Conservation (phyloP, 495 filamentous ascomycete species). For the Podospora pseudocomata region DNA sequence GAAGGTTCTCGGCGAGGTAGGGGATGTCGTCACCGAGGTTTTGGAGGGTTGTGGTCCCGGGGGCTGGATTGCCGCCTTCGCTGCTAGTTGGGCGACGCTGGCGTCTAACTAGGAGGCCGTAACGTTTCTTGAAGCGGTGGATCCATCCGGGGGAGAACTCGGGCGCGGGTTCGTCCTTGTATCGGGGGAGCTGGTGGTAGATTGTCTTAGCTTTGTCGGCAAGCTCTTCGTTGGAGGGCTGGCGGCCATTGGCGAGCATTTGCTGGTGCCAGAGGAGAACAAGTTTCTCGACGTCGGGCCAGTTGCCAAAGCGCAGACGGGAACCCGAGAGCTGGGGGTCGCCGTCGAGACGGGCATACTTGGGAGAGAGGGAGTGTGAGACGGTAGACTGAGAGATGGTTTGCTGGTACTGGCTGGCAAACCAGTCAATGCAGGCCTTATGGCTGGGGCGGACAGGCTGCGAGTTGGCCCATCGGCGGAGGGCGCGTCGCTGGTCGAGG, state of each 20-base stretch:
- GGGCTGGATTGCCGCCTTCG: neutral
- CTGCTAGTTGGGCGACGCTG: conserved; percentile 41
- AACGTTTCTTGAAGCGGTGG: conserved; percentile 53
- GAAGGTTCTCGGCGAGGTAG: conserved; percentile 48
- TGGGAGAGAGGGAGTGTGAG: conserved; percentile 50
- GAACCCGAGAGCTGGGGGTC: conserved; percentile 50
- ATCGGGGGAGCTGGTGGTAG: conserved; percentile 46
- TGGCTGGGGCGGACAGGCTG: conserved; percentile 48
- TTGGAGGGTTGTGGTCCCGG: conserved; percentile 22
- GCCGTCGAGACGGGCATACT: conserved; percentile 52
- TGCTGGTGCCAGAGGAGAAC: conserved; percentile 51
- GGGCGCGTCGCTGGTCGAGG: conserved; percentile 50
- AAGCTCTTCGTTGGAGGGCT: conserved; percentile 50
- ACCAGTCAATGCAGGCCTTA: conserved; percentile 54
- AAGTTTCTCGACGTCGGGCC: conserved; percentile 54
- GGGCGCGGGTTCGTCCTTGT: conserved; percentile 47
- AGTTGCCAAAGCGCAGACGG: conserved; percentile 51
- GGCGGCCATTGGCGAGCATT: conserved; percentile 41
- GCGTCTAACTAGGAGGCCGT: conserved; percentile 47
- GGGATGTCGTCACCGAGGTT: conserved; percentile 46
- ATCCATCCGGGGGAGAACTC: conserved; percentile 56
- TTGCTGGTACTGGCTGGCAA: conserved; percentile 47
- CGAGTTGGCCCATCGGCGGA: conserved; percentile 49
- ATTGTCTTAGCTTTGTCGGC: conserved; percentile 51
- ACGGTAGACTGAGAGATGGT: conserved; percentile 53